phyloP scores from a whole-genome alignment of 163 green algal species.

The Chlamydomonas reinhardtii region DNA sequence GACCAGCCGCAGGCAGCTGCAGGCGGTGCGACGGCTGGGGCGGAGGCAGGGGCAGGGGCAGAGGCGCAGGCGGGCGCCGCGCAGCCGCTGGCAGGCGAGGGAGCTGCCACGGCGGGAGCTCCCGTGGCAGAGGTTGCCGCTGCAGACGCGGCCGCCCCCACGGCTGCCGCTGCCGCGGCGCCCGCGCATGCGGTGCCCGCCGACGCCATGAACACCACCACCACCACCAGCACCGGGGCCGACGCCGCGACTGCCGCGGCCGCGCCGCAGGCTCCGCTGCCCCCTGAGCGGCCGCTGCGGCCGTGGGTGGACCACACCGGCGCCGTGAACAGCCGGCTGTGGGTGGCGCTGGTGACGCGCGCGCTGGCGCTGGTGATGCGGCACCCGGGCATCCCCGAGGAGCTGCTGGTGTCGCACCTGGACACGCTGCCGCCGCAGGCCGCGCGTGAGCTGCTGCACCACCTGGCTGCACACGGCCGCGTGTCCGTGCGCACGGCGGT shows the following conservation, averaged over 20 bases:
- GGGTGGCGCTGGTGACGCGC: conserved; percentile 4
- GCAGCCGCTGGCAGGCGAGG: no score
- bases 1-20: neutral
- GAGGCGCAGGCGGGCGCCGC: neutral
- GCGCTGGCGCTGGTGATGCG: conserved; percentile 33
- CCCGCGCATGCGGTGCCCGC: no score
- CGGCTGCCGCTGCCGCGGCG: no score
- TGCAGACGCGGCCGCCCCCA: no score
- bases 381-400: conserved; percentile 7
- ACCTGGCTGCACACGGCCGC: no score
- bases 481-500: neutral
- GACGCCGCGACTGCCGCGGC: neutral
- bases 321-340: neutral
- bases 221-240: no score
- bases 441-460: neutral
- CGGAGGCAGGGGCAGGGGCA: neutral
- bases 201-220: neutral
- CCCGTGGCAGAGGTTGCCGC: no score
- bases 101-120: neutral
- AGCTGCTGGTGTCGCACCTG: conserved; percentile 8
- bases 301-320: conserved; percentile 35
- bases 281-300: conserved; percentile 12
- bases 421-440: conserved; percentile 34
- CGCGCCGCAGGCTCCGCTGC: neutral
- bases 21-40: no score